phyloP scores from a whole-genome alignment of 2,329 filamentous ascomycete genomes.

The Conoideocrella luteorostrata region DNA sequence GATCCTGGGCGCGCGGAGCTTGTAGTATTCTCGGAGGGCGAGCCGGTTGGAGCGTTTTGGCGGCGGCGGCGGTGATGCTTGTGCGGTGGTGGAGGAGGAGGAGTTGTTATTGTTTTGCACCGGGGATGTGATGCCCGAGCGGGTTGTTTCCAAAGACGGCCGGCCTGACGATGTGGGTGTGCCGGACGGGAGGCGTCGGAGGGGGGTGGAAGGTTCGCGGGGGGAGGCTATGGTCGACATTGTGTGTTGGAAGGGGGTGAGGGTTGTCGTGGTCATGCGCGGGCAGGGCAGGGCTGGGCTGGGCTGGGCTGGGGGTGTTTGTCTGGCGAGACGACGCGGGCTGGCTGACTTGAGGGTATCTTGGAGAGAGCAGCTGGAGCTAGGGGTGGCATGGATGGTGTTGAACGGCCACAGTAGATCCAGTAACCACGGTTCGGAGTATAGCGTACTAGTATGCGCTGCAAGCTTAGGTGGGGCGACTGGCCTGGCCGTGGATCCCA shows the following conservation, averaged over 20 bases:
- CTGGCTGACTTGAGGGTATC: too few species aligned
- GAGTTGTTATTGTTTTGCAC: constrained; percentile 29
- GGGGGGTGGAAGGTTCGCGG: constrained; percentile 49
- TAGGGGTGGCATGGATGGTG: not conserved
- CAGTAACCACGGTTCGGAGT: too few species aligned
- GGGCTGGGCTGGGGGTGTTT: too few species aligned
- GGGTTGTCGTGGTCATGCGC: too few species aligned
- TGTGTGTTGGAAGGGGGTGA: too few species aligned
- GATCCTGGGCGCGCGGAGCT: constrained; percentile 51
- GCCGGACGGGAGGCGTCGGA: constrained; percentile 51
- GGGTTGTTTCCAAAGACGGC: constrained; percentile 61
- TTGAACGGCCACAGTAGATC: too few species aligned
- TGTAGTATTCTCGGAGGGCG: constrained; percentile 92
- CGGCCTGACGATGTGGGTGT: constrained; percentile 69
- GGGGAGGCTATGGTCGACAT: constrained; percentile 64
- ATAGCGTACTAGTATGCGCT: too few species aligned
- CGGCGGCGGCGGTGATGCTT: constrained; percentile 32
- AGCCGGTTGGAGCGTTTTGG: constrained; percentile 64
- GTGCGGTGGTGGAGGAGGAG: constrained; percentile 25
- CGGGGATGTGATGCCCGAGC: constrained; percentile 54
- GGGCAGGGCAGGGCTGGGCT: too few species aligned
- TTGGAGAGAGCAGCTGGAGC: too few species aligned
- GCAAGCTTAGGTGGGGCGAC: too few species aligned
- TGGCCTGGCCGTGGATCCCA: too few species aligned
- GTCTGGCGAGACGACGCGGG: too few species aligned